Evolutionary conservation across 2,329 filamentous ascomycete species (phyloP).

Genomic region (Monosporascus sp.): DNA sequence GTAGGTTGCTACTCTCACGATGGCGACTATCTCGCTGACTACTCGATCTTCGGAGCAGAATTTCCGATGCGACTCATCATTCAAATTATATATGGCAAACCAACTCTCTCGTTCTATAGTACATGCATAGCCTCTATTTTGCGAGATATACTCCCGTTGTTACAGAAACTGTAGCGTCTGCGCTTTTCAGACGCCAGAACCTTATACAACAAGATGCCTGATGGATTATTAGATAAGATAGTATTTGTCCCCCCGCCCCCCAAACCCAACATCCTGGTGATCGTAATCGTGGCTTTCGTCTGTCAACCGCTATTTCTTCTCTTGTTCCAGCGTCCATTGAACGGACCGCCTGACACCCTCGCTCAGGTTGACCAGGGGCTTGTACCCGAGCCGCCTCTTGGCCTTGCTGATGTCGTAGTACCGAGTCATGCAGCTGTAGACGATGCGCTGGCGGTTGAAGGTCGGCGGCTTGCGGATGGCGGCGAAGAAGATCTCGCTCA

Average conservation of each 20-base stretch:
- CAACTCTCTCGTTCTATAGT: background rate
- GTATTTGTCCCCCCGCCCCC: no score
- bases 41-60: no score
- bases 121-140: background rate
- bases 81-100: background rate
- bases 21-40: no score
- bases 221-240: no score
- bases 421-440: conserved; percentile 67
- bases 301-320: conserved; percentile 27
- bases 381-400: conserved; percentile 63
- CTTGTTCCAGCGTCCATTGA: conserved; percentile 49
- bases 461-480: conserved; percentile 49
- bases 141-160: background rate
- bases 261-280: background rate
- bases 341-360: conserved; percentile 57
- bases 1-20: no score
- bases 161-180: background rate
- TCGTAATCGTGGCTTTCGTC: background rate
- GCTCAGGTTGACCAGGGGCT: conserved; percentile 59
- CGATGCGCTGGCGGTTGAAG: conserved; percentile 55
- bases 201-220: background rate
- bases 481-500: conserved; percentile 48
- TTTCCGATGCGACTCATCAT: background rate
- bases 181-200: background rate
- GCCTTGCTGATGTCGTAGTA: conserved; percentile 78